Evolutionary conservation across 139 green algal genomes (phyloP), one percentile per base, ranked within the genome.

Genomic region (Picochlorum sp.): DNA sequence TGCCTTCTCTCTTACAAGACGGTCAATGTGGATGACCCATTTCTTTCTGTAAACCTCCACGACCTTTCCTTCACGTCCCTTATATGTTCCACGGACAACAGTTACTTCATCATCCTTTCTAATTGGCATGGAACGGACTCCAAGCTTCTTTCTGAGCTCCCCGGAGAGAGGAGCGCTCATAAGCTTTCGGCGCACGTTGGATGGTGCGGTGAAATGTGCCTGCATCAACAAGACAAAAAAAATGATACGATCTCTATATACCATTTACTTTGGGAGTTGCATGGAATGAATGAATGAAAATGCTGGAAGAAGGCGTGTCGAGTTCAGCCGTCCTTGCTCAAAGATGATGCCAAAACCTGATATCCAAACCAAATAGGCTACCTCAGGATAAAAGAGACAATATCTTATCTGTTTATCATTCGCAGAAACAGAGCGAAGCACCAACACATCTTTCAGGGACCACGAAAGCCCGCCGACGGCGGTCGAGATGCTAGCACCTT

Each of bases 21-120:
- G 83, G 82, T 98, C 94, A 52, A 99, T 86, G 79, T 99, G 94
- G 78, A 99, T 98, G 34, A 98, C 89, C 94, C 94, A 99, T 85
- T 97, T 98, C 63, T 88, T 89, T 65, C 94, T 82, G 87, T 99
- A 99, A 41, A 98, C 94, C 44, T 71, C 54, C 18, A 71, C 54
- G 4, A 71, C 54, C 65, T 71, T 65, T 23, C 54, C 54, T 56
- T 71, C 65, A 56, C 54, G 54, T 18, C 52, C 85, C 88, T 98
- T 98, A 88, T 89, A 98, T 45, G 83, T 95, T 63, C 94, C 94
- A 34, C 94, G 77, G 8, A 96, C 88, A 21, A 99, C 86, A 51
- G 83, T 83, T 51, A 99, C 94, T 85, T 99, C 94, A 62, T 99
- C 94, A 66, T 99, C 94, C 80, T 98, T 98, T 58, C 94, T 84